Evolutionary conservation across 2,329 filamentous ascomycete species (phyloP).

Genomic region (Diaporthe longicolla): DNA sequence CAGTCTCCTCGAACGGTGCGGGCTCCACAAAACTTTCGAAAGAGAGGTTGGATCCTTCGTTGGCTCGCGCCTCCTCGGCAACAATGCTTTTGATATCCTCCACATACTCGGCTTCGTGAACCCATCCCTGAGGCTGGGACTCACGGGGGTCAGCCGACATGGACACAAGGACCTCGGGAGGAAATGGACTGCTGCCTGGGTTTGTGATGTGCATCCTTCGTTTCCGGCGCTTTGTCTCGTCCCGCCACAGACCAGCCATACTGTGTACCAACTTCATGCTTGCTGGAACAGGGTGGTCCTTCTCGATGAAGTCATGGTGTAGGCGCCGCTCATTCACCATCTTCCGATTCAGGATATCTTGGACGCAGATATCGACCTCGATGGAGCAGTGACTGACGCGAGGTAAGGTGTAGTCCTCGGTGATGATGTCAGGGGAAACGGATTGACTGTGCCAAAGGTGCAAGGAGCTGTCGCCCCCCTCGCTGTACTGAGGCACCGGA

Average conservation of each 20-base stretch:
- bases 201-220: slow-evolving; percentile 75
- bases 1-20: slow-evolving; percentile 64
- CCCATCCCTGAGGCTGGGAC: slow-evolving; percentile 84
- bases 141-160: slow-evolving; percentile 89
- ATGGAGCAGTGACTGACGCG: slow-evolving; percentile 89
- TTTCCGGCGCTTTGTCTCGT: slow-evolving; percentile 86
- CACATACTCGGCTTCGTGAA: slow-evolving; percentile 89
- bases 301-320: slow-evolving; percentile 90
- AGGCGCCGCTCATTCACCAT: slow-evolving; percentile 82
- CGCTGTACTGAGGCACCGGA: slow-evolving; percentile 80
- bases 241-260: slow-evolving; percentile 93
- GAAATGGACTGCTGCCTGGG: slow-evolving; percentile 81
- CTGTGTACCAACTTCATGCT: slow-evolving; percentile 90
- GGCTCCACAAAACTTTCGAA: slow-evolving; percentile 78
- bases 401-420: slow-evolving; percentile 75
- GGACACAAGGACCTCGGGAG: slow-evolving; percentile 83
- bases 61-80: slow-evolving; percentile 70
- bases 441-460: slow-evolving; percentile 87
- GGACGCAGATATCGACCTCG: slow-evolving; percentile 90
- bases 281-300: slow-evolving; percentile 70
- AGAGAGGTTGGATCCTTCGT: slow-evolving; percentile 58
- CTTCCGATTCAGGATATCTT: slow-evolving; percentile 87
- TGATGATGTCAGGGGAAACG: slow-evolving; percentile 71
- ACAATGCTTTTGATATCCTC: slow-evolving; percentile 75
- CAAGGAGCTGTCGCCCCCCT: slow-evolving; percentile 67